A percentile compares a stretch with the other conserved stretches of the same genome.
phyloP scores from a whole-genome alignment of 164 flowering plant species.

The Aristolochia contorta region DNA sequence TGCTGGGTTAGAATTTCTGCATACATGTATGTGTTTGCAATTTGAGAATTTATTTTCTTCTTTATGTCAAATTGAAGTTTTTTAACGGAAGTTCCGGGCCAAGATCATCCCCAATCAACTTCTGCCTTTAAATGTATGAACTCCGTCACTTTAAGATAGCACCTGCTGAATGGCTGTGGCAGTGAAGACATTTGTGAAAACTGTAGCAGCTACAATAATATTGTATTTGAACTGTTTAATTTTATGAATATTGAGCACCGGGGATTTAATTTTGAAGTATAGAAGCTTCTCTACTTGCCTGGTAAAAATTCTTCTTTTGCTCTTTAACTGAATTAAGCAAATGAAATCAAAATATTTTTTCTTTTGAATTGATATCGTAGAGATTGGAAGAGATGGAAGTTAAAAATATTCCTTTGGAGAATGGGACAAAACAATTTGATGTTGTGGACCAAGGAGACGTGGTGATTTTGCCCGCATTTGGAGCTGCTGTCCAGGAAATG shows the following conservation, averaged over 20 bases:
- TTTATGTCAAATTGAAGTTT: too few relatives aligned
- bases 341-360: too few relatives aligned
- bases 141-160: too few relatives aligned
- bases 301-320: neutral
- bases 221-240: neutral
- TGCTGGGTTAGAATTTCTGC: too few relatives aligned
- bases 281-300: neutral
- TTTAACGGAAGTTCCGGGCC: too few relatives aligned
- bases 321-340: neutral
- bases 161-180: too few relatives aligned
- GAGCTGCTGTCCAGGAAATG: slow-evolving; percentile 97
- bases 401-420: slow-evolving; percentile 56
- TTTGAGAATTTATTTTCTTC: too few relatives aligned
- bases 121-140: too few relatives aligned
- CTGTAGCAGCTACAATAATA: neutral
- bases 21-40: too few relatives aligned
- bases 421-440: slow-evolving; percentile 71
- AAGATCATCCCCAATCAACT: too few relatives aligned
- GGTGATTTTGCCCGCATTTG: slow-evolving; percentile 94
- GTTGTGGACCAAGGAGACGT: slow-evolving; percentile 85
- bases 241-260: neutral
- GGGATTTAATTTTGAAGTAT: neutral
- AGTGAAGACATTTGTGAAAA: too few relatives aligned
- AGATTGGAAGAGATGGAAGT: slow-evolving; percentile 85
- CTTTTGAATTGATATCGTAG: slow-evolving; percentile 26